A percentile compares a stretch with the other conserved stretches of the same genome.
Evolutionary conservation across 768 basidiomycete genomes (phyloP).

Genomic region (Xerocomus spinulosus): DNA sequence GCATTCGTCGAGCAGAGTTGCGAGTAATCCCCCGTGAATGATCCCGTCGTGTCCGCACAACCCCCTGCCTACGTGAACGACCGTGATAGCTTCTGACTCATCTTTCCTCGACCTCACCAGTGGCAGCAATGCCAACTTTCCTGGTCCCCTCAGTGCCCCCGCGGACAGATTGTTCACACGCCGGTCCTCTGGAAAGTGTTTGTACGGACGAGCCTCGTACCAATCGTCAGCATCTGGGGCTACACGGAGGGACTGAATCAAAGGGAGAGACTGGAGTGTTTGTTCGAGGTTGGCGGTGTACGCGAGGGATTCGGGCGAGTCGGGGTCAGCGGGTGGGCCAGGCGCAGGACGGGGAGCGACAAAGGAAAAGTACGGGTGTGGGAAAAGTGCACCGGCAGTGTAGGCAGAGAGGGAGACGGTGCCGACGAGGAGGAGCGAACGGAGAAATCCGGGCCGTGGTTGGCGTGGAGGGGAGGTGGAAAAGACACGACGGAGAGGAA

Average conservation of each 20-base stretch:
- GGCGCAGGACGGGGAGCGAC: conserved; percentile 77
- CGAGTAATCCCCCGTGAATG: conserved; percentile 87
- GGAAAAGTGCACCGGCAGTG: conserved; percentile 61
- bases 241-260: conserved; percentile 49
- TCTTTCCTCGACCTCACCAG: conserved; percentile 70
- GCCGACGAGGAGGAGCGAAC: conserved; percentile 18
- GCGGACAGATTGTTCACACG: conserved; percentile 81
- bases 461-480: conserved; percentile 5
- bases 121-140: conserved; percentile 76
- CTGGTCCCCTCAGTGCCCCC: conserved; percentile 83
- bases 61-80: conserved; percentile 81
- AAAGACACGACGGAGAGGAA: conserved; percentile 14
- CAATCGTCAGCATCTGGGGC: conserved; percentile 52
- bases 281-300: conserved; percentile 61
- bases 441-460: conserved; percentile 9
- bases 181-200: conserved; percentile 61
- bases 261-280: conserved; percentile 58
- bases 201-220: conserved; percentile 79
- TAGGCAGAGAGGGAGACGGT: conserved; percentile 33
- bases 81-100: conserved; percentile 64
- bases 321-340: conserved; percentile 51
- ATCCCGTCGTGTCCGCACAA: conserved; percentile 95
- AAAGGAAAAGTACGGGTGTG: conserved; percentile 59
- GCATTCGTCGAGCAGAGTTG: conserved; percentile 85
- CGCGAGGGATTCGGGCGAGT: conserved; percentile 53